Base-by-base conservation (phyloP, 106 monocot genomes). In the Platanthera guangdongensis region DNA sequence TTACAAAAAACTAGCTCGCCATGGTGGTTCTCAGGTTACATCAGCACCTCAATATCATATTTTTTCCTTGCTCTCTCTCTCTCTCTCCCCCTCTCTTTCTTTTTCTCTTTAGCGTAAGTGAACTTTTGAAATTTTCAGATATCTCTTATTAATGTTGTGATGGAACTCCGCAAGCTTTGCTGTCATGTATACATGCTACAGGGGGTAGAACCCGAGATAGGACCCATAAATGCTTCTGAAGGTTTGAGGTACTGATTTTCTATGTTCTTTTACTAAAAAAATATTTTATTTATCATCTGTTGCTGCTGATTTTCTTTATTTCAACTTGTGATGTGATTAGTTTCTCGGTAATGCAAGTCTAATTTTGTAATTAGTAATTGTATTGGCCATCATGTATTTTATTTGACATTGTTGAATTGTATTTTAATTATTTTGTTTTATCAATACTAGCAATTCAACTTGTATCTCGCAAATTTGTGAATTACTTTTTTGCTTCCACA, bases 161-260 rank as follows among this genome's bases (percentile, higher is more conserved):
- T 96, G 95, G 95, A 96, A 49, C 89, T 96, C 72, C 92, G 95
- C 60, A 96, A 96, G 80, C 93, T 96, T 57, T 96, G 95, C 69
- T 96, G 95, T 76, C 95, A 96, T 86, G 87, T 83, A 74, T 96
- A 88, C 77, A 96, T 96, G 95, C 74, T 89, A 75, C 90, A 93
- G 83, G 95, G 95, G 9, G 95, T 92, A 32, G 95, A 96, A 65
- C 95, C 95, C 49, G 87, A 87, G 18, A 74, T 51, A 19, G 87
- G 87, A 21, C 88, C 95, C 52, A 74, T 84, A 73, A 86, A 90
- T 89, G 62, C 78, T 10, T 80, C 84, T 87, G 95, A 96, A 86
- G 95, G 89, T 25, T 80, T 96, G 70, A 88, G 90, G 95, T 93
- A 78, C 68, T 18, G 67, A 21, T 77, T n/a, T 51, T 39, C 39